A percentile compares a stretch with the other conserved stretches of the same genome.
Evolutionary conservation across 2,329 filamentous ascomycete species (phyloP).

Genomic region (Fusarium camptoceras): DNA sequence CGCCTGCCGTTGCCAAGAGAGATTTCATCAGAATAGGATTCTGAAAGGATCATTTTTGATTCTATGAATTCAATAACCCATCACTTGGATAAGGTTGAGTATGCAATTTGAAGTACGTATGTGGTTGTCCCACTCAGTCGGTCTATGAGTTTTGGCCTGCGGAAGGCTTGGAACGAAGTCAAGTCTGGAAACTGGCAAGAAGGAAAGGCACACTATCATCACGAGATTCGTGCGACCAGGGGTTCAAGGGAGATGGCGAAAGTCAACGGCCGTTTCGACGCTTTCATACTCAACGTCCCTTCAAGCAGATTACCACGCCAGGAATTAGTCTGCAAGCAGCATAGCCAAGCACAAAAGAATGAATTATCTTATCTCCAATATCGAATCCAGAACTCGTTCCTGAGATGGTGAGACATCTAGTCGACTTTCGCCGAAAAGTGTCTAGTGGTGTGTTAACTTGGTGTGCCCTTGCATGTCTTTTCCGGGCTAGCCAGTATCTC

Average conservation of each 20-base stretch:
- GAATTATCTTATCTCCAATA: not conserved
- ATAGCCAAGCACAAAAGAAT: slow-evolving; percentile 6
- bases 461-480: slow-evolving; percentile 34
- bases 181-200: not conserved
- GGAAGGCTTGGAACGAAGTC: not conserved
- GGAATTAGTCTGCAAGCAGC: slow-evolving; percentile 13
- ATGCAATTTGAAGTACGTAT: not conserved
- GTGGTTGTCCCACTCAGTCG: not conserved
- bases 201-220: not conserved
- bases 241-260: slow-evolving; percentile 7
- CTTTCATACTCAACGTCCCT: not conserved
- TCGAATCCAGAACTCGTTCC: slow-evolving; percentile 8
- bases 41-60: not conserved
- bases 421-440: not conserved
- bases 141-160: not conserved
- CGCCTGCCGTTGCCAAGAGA: too few species aligned
- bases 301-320: not conserved
- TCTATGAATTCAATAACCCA: not conserved
- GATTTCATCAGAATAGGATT: not conserved
- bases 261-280: not conserved
- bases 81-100: not conserved
- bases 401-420: slow-evolving; percentile 25
- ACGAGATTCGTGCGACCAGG: not conserved
- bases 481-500: not conserved
- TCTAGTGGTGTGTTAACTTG: not conserved